Base-by-base conservation (phyloP, 164 flowering plant species). In the Hamamelis virginiana region DNA sequence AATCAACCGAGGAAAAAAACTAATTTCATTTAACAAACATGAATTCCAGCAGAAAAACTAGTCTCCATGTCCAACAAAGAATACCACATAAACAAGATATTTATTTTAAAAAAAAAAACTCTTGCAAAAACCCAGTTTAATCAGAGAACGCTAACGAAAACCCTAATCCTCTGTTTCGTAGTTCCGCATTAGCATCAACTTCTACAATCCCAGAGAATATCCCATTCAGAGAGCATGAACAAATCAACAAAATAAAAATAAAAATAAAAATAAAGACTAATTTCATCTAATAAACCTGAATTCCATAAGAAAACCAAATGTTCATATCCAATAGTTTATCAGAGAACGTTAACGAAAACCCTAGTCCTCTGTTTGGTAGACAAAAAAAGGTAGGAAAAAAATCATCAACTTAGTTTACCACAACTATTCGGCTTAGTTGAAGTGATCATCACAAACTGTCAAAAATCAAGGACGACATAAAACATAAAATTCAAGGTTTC, bases 191-290 rank as follows among this genome's bases (percentile, higher is more conserved):
- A 26, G 25, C 59, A 28, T 70, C 67, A 66, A 50, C 18, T 64
- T 69, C 84, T 68, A 68, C 56, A 70, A 59, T 22, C 9, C 57
- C 45, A 63, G n/a, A 41, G 18, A 50, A 58, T 47, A 41, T 16
- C 19, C 18, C 1, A 21, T 4, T 46, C 59, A 65, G 28, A 33
- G 41, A 33, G 41, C n/a, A 25, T 46, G 47, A 52, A 41, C 26
- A 27, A 5, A 18, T 25, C 4, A 19, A 15, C 0, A 19, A 33
- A 48, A 8, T 26, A 43, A 11, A n/a, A n/a, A n/a, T n/a, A n/a
- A n/a, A n/a, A n/a, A n/a, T n/a, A n/a, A n/a, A n/a, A n/a, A n/a
- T n/a, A 57, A 64, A 8, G 23, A 23, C 46, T 27, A 33, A 56
- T 51, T 4, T 13, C 59, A 62, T 53, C 44, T 56, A 46, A 41